Conservation (phyloP, 345 rosid genomes). For the Sisymbrium irio region DNA sequence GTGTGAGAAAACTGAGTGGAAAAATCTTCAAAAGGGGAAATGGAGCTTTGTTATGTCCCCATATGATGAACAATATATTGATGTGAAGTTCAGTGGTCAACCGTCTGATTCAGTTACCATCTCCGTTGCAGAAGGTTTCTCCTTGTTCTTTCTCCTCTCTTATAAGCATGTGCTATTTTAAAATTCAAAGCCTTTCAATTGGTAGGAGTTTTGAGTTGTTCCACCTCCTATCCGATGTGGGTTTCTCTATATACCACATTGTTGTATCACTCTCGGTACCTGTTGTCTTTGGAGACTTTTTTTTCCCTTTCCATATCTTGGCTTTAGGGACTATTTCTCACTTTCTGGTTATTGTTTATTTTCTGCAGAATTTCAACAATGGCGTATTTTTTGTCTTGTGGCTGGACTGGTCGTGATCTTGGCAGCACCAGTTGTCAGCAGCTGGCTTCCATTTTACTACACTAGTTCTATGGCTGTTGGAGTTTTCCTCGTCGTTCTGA, state of each 20-base stretch:
- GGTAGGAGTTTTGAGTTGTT: background rate
- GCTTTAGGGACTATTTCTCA: background rate
- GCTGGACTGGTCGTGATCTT: constrained; percentile 57
- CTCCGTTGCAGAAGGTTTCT: constrained; percentile 57
- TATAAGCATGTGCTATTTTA: background rate
- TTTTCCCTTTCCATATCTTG: background rate
- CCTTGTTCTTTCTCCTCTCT: background rate
- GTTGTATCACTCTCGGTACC: background rate
- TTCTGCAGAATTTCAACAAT: constrained; percentile 67
- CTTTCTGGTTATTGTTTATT: background rate
- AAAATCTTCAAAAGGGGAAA: constrained; percentile 52
- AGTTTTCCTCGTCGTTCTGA: constrained; percentile 70
- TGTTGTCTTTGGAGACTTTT: background rate
- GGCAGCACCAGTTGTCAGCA: constrained; percentile 74
- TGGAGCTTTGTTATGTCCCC: constrained; percentile 81
- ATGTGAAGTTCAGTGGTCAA: constrained; percentile 58
- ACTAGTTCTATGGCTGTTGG: constrained; percentile 93
- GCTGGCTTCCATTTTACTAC: constrained; percentile 95
- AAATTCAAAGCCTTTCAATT: background rate
- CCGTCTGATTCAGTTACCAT: constrained; percentile 49
- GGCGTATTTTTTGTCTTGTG: constrained; percentile 78
- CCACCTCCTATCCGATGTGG: too few relatives aligned
- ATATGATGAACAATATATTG: constrained; percentile 63
- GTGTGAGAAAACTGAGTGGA: constrained; percentile 79
- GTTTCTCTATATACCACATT: background rate